Conservation (phyloP, 345 rosid genomes). For the Gossypium arboreum region DNA sequence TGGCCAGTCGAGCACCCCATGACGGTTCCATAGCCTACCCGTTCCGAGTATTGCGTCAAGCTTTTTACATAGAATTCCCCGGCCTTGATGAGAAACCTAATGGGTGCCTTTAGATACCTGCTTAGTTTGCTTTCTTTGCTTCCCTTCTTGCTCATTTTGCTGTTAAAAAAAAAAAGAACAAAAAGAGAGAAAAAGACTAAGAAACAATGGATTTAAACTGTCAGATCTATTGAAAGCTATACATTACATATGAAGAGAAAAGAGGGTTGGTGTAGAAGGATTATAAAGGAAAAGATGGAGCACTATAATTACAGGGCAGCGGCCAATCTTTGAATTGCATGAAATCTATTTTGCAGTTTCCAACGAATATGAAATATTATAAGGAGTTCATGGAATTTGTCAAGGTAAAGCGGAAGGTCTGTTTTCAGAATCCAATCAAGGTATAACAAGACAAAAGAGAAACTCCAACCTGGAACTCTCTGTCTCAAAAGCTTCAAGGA, state of each 20-base stretch:
- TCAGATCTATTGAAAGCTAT: background rate
- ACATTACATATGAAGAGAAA: background rate
- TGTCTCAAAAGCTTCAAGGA: background rate
- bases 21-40: conserved; percentile 25
- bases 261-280: background rate
- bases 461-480: background rate
- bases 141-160: conserved; percentile 18
- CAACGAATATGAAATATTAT: background rate
- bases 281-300: background rate
- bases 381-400: background rate
- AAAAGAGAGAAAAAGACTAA: background rate
- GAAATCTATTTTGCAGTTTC: background rate
- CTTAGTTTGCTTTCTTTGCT: conserved; percentile 31
- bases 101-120: conserved; percentile 41
- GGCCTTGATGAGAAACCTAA: conserved; percentile 43
- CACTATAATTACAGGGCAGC: background rate
- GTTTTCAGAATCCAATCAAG: background rate
- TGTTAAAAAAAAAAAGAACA: too few species aligned
- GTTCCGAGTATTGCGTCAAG: conserved; percentile 55
- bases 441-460: background rate
- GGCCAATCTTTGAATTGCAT: background rate
- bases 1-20: conserved; percentile 45
- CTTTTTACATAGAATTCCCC: conserved; percentile 55
- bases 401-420: background rate
- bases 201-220: background rate